A percentile compares a stretch with the other conserved stretches of the same genome.
Conservation (phyloP, 768 basidiomycete species). For the Termitomyces sp. region DNA sequence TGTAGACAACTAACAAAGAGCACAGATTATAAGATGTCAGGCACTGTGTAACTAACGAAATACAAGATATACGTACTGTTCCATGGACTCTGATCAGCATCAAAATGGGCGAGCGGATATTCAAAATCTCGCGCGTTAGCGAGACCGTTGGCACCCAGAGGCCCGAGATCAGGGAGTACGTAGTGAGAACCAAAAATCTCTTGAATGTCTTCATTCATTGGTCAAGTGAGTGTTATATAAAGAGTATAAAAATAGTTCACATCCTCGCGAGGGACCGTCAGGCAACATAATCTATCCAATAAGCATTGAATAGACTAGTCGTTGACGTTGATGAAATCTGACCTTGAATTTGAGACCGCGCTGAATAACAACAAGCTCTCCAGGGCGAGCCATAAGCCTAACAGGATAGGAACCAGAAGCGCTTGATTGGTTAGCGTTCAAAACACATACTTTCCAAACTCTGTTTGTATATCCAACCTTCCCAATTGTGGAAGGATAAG, state of each 20-base stretch:
- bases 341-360: conserved; percentile 70
- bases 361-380: conserved; percentile 64
- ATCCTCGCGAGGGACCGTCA: conserved; percentile 60
- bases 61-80: conserved; percentile 36
- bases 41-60: neutral
- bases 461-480: conserved; percentile 65
- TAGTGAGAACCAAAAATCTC: conserved; percentile 66
- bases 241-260: conserved; percentile 29
- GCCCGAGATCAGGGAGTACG: conserved; percentile 61
- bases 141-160: conserved; percentile 63
- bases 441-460: conserved; percentile 55
- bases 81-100: conserved; percentile 61
- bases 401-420: neutral
- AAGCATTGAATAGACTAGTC: neutral
- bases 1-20: conserved; percentile 41
- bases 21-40: neutral
- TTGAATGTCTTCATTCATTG: conserved; percentile 44
- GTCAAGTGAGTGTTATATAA: neutral
- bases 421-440: neutral
- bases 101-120: conserved; percentile 60
- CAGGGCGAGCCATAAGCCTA: conserved; percentile 60
- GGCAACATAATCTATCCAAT: conserved; percentile 41
- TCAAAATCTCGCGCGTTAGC: conserved; percentile 67
- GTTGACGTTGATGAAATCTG: neutral
- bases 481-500: conserved; percentile 65